These are phyloP conservation scores for Metschnikowia similis DNA, from an alignment of 805 yeast species.

Conservation along the genomic window DNA sequence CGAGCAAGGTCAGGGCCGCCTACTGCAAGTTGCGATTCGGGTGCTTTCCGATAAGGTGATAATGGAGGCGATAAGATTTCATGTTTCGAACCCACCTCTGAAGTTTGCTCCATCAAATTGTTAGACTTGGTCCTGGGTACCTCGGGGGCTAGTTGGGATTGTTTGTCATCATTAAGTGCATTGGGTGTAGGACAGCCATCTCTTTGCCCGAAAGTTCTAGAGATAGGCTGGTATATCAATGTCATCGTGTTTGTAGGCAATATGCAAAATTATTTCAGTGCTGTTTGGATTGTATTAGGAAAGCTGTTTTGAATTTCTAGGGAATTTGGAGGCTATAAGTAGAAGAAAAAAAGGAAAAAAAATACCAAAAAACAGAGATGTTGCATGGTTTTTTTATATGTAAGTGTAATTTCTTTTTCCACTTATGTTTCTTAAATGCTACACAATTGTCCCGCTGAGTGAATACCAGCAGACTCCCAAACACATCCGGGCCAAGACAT, in stretches of 20 bases:
- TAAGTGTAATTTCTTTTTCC: conserved; percentile 15
- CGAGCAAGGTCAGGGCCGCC: conserved; percentile 1
- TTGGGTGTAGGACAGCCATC: conserved; percentile 34
- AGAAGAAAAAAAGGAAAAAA: conserved; percentile 10
- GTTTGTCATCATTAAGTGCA: conserved; percentile 13
- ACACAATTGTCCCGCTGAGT: not conserved
- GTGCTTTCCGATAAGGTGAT: conserved; percentile 19
- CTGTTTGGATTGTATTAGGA: not conserved
- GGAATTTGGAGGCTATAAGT: conserved; percentile 4
- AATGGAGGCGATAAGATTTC: conserved; percentile 27
- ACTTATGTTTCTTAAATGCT: not conserved
- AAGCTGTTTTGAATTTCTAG: not conserved
- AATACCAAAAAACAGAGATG: conserved; percentile 8
- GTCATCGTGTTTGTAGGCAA: conserved; percentile 20
- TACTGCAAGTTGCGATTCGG: conserved; percentile 11
- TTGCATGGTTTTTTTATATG: conserved; percentile 12
- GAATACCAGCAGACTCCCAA: not conserved
- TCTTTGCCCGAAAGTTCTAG: conserved; percentile 25
- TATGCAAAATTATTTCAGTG: not conserved
- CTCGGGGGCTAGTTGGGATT: not conserved
- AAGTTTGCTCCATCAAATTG: not conserved
- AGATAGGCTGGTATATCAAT: conserved; percentile 31
- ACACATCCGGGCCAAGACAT: not conserved
- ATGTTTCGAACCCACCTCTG: conserved; percentile 10
- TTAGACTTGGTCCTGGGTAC: not conserved